Conservation (phyloP, 2,329 filamentous ascomycete genomes). For the Penicillium freii region DNA sequence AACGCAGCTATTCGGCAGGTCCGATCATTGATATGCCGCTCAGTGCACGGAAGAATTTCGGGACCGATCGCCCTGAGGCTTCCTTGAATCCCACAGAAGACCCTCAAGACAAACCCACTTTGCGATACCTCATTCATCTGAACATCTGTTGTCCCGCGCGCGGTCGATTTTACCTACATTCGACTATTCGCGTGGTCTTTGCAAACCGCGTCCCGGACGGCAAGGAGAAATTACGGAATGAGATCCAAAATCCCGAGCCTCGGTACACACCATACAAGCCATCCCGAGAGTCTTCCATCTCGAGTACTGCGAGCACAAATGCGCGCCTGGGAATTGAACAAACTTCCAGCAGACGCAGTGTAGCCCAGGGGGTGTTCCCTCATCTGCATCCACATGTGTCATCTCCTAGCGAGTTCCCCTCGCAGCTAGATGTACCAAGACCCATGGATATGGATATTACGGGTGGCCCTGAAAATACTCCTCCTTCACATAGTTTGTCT, state of each 20-base stretch:
- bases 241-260: slow-evolving; percentile 85
- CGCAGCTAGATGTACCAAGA: slow-evolving; percentile 11
- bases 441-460: slow-evolving; percentile 11
- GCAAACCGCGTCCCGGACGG: slow-evolving; percentile 94
- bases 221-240: slow-evolving; percentile 87
- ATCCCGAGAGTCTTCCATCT: slow-evolving; percentile 42
- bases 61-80: slow-evolving; percentile 55
- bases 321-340: slow-evolving; percentile 59
- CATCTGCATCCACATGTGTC: slow-evolving; percentile 11
- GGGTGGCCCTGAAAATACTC: slow-evolving; percentile 21
- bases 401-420: slow-evolving; percentile 12
- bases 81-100: slow-evolving; percentile 47
- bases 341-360: slow-evolving; percentile 58
- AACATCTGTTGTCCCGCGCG: slow-evolving; percentile 87
- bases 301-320: slow-evolving; percentile 37
- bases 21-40: slow-evolving; percentile 73
- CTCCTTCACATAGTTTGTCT: slow-evolving; percentile 34
- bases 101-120: slow-evolving; percentile 59
- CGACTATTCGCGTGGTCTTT: slow-evolving; percentile 89
- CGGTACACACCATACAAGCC: slow-evolving; percentile 82
- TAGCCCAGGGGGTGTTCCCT: slow-evolving; percentile 42
- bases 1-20: slow-evolving; percentile 86
- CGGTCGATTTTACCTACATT: slow-evolving; percentile 85
- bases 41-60: slow-evolving; percentile 41
- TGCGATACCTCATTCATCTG: slow-evolving; percentile 87